These are phyloP conservation scores for Termitomyces sp. DNA, from an alignment of 768 basidiomycete species.

Conservation along the genomic window DNA sequence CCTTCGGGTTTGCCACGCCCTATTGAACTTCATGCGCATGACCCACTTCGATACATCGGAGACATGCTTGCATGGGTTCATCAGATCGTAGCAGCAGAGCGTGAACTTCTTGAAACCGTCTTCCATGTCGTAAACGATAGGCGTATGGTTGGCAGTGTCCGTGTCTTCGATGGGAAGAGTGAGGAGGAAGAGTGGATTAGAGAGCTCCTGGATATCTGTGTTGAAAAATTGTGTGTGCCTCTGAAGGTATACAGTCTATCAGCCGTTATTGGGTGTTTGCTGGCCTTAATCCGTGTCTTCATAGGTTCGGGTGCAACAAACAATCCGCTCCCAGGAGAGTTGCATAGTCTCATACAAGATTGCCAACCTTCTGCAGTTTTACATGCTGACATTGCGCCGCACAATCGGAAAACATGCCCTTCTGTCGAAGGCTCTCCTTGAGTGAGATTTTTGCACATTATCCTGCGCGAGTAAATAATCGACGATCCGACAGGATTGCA, in stretches of 20 bases:
- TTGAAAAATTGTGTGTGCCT: slow-evolving; percentile 84
- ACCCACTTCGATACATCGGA: slow-evolving; percentile 92
- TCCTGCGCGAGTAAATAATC: background rate
- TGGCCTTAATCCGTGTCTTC: background rate
- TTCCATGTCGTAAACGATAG: slow-evolving; percentile 65
- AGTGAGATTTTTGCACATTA: slow-evolving; percentile 42
- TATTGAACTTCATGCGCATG: slow-evolving; percentile 97
- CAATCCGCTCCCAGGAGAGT: slow-evolving; percentile 89
- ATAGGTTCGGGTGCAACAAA: slow-evolving; percentile 88
- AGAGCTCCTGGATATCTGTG: slow-evolving; percentile 73
- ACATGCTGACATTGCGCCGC: slow-evolving; percentile 85
- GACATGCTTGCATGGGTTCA: slow-evolving; percentile 99
- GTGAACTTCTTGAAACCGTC: slow-evolving; percentile 85
- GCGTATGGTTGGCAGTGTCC: slow-evolving; percentile 73
- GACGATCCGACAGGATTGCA: slow-evolving; percentile 54
- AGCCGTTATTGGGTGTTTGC: background rate
- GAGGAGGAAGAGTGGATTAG: slow-evolving; percentile 78
- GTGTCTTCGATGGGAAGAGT: slow-evolving; percentile 40
- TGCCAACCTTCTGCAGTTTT: slow-evolving; percentile 93
- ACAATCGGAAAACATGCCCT: slow-evolving; percentile 85
- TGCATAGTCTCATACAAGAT: slow-evolving; percentile 90
- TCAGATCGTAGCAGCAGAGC: slow-evolving; percentile 91
- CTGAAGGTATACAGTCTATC: slow-evolving; percentile 53
- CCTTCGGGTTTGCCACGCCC: slow-evolving; percentile 82
- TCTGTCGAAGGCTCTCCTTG: slow-evolving; percentile 68